These are phyloP conservation scores for Rhodosorus marinus DNA, from an alignment of 23 red algal genomes.

Conservation along the genomic window DNA sequence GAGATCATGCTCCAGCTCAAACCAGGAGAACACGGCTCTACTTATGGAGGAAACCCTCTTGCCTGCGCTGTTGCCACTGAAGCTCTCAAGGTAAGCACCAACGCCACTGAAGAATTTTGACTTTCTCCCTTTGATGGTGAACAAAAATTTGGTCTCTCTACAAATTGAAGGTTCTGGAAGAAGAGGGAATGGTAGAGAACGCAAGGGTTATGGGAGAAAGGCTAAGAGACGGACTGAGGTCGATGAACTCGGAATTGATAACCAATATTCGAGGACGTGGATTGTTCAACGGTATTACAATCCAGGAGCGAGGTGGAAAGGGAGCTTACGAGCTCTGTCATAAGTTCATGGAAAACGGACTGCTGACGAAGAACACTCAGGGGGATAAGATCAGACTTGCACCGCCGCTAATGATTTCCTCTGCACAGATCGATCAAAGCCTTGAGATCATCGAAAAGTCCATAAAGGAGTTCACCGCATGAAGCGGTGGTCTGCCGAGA, in stretches of 20 bases:
- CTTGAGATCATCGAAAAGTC: slow-evolving; percentile 7
- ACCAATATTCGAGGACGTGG: slow-evolving; percentile 63
- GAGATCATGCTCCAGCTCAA: slow-evolving; percentile 56
- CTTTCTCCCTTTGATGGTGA: too few relatives aligned
- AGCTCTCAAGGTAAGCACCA: too few relatives aligned
- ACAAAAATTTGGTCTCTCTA: too few relatives aligned
- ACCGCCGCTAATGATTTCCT: slow-evolving; percentile 72
- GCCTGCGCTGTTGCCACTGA: slow-evolving; percentile 54
- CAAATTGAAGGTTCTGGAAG: slow-evolving; percentile 58
- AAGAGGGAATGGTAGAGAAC: slow-evolving; percentile 58
- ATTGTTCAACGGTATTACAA: slow-evolving; percentile 53
- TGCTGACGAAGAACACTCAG: slow-evolving; percentile 86
- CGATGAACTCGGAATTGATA: slow-evolving; percentile 2
- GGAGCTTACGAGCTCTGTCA: slow-evolving; percentile 62
- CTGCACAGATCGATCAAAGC: slow-evolving; percentile 41
- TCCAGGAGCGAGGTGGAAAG: slow-evolving; percentile 17
- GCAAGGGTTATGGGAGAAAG: slow-evolving; percentile 23
- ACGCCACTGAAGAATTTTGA: too few relatives aligned
- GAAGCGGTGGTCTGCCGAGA: too few relatives aligned
- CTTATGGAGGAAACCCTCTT: slow-evolving; percentile 98
- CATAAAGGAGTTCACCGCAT: too few relatives aligned
- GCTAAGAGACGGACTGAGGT: slow-evolving; percentile 17
- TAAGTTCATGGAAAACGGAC: slow-evolving; percentile 48
- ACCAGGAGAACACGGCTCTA: slow-evolving; percentile 87
- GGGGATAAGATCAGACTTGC: slow-evolving; percentile 73